Evolutionary conservation across 305 asterid genomes (phyloP).

Genomic region (Fraxinus paxiana): DNA sequence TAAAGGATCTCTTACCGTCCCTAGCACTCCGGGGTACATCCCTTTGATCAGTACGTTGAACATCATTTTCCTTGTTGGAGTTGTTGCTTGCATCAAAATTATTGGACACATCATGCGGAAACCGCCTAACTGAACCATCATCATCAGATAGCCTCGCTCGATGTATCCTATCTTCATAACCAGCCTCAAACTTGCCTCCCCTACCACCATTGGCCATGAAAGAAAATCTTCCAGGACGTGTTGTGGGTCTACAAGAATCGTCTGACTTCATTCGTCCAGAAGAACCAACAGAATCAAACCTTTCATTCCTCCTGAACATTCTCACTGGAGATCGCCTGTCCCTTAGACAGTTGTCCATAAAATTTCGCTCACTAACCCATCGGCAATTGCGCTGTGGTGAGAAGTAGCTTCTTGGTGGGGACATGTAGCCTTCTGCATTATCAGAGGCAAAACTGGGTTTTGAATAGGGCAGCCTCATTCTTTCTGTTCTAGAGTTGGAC

Average conservation of each 20-base stretch:
- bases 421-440: slow-evolving; percentile 42
- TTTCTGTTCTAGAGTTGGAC: slow-evolving; percentile 52
- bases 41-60: slow-evolving; percentile 31
- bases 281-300: slow-evolving; percentile 39
- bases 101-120: slow-evolving; percentile 25
- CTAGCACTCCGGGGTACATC: slow-evolving; percentile 29
- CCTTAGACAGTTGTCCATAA: slow-evolving; percentile 38
- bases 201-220: slow-evolving; percentile 30
- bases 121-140: slow-evolving; percentile 28
- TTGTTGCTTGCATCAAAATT: slow-evolving; percentile 30
- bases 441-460: slow-evolving; percentile 51
- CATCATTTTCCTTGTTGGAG: slow-evolving; percentile 30
- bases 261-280: slow-evolving; percentile 46
- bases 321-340: slow-evolving; percentile 51
- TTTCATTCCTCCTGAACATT: slow-evolving; percentile 35
- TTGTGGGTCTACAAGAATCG: slow-evolving; percentile 35
- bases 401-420: slow-evolving; percentile 50
- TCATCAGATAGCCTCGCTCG: slow-evolving; percentile 26
- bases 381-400: slow-evolving; percentile 48
- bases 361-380: slow-evolving; percentile 47
- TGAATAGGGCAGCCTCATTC: slow-evolving; percentile 42
- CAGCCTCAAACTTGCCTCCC: slow-evolving; percentile 32
- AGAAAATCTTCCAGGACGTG: slow-evolving; percentile 47
- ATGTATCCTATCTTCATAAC: slow-evolving; percentile 35
- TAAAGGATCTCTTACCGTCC: slow-evolving; percentile 32